A percentile compares a stretch with the other conserved stretches of the same genome.
phyloP scores from a whole-genome alignment of 2,329 filamentous ascomycete genomes.

The Proliferodiscus dingleyae region DNA sequence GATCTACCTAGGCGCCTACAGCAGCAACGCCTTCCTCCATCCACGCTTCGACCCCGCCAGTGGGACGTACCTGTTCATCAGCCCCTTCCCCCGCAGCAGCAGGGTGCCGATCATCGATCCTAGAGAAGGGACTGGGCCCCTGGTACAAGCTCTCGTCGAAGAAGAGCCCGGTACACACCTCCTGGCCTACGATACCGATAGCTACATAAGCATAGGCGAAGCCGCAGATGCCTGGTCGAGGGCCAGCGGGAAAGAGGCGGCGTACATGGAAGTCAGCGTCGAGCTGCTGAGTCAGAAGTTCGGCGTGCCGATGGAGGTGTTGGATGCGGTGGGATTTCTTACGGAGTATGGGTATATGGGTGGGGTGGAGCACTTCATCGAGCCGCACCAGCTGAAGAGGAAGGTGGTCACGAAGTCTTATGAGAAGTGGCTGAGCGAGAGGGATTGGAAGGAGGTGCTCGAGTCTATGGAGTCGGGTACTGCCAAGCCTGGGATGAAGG shows the following conservation, averaged over 20 bases:
- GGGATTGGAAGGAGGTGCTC: constrained; percentile 10
- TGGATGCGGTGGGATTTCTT: constrained; percentile 34
- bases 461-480: background rate
- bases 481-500: background rate
- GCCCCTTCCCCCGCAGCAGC: constrained; percentile 25
- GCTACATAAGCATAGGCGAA: constrained; percentile 33
- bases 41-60: constrained; percentile 20
- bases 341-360: constrained; percentile 39
- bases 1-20: constrained; percentile 22
- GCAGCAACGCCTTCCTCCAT: constrained; percentile 14
- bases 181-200: constrained; percentile 43
- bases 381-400: constrained; percentile 36
- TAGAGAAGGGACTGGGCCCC: constrained; percentile 36
- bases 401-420: constrained; percentile 29
- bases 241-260: constrained; percentile 35
- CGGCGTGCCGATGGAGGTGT: constrained; percentile 35
- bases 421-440: constrained; percentile 27
- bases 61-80: constrained; percentile 31
- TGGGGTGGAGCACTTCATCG: constrained; percentile 34
- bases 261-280: constrained; percentile 27
- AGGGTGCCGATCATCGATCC: constrained; percentile 39
- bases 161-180: constrained; percentile 38
- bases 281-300: constrained; percentile 34
- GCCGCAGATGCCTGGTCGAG: constrained; percentile 33
- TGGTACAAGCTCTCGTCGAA: constrained; percentile 40